Conservation (phyloP, 2,329 filamentous ascomycete genomes). For the Ceratocystis smalleyi region DNA sequence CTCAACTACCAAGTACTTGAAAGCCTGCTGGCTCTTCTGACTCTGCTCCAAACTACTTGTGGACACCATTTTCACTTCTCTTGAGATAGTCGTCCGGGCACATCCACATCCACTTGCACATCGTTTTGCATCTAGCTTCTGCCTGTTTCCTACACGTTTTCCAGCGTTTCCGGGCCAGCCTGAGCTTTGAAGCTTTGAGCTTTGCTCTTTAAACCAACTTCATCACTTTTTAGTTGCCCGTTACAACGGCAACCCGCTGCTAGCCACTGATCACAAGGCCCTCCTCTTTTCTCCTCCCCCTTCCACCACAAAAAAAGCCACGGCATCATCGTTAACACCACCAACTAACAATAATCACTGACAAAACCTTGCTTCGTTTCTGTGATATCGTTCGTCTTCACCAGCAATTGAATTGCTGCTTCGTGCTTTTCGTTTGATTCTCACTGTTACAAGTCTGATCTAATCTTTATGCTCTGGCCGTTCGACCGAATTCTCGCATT, state of each 20-base stretch:
- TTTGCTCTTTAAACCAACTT: background rate
- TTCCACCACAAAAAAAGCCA: background rate
- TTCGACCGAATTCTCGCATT: constrained; percentile 16
- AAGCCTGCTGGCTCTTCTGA: constrained; percentile 9
- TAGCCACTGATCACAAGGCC: constrained; percentile 3
- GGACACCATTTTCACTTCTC: constrained; percentile 5
- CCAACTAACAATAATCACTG: background rate
- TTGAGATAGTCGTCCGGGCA: background rate
- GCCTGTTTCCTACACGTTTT: background rate
- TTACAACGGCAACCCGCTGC: background rate
- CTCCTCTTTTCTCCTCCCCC: background rate
- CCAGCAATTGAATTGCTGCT: constrained; percentile 12
- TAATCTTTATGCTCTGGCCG: constrained; percentile 6
- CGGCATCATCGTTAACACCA: background rate
- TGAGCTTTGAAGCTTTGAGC: too few species aligned
- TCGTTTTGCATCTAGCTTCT: background rate
- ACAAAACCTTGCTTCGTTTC: background rate
- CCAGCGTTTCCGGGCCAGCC: background rate
- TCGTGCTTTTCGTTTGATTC: constrained; percentile 8
- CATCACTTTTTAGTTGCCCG: background rate
- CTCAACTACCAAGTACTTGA: constrained; percentile 15
- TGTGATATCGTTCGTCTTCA: background rate
- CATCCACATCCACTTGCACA: background rate
- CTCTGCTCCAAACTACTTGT: background rate
- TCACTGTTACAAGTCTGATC: background rate